Conservation (phyloP, 1,284 basidiomycete genomes). For the Cutaneotrichosporon sp. region DNA sequence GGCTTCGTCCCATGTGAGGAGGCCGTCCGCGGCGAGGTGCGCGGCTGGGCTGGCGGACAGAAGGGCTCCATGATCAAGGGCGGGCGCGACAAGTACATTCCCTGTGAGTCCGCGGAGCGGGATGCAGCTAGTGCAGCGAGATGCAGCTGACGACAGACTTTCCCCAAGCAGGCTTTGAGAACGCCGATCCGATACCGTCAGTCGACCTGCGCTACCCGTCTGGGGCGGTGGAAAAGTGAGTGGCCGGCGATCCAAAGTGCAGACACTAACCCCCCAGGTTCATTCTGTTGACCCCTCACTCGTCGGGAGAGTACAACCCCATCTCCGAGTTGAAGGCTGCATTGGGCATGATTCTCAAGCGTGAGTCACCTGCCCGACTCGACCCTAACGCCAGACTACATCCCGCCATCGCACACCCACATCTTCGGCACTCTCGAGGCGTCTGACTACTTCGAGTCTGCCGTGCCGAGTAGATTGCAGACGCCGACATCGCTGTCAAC, state of each 20-base stretch:
- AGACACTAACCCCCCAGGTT: no score
- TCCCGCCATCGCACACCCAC: conserved; percentile 41
- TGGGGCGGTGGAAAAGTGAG: conserved; percentile 49
- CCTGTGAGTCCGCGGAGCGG: conserved; percentile 19
- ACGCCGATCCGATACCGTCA: conserved; percentile 41
- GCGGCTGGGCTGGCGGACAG: conserved; percentile 36
- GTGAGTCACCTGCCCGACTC: conserved; percentile 29
- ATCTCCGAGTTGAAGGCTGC: conserved; percentile 52
- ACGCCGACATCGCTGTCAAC: conserved; percentile 28
- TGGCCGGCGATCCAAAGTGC: conserved; percentile 1
- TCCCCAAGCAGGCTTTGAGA: conserved; percentile 48
- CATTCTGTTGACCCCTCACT: conserved; percentile 45
- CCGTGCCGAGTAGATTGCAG: conserved; percentile 20
- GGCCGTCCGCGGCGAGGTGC: conserved; percentile 31
- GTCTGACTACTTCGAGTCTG: conserved; percentile 19
- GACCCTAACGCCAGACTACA: conserved; percentile 34
- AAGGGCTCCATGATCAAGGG: conserved; percentile 16
- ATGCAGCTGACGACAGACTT: conserved; percentile 42
- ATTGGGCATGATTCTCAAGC: conserved; percentile 43
- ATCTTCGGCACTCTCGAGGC: conserved; percentile 44
- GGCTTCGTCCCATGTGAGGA: conserved; percentile 45
- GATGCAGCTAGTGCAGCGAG: no score
- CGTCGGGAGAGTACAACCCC: conserved; percentile 54
- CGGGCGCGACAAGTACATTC: conserved; percentile 21
- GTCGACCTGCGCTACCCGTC: conserved; percentile 55